A percentile compares a stretch with the other conserved stretches of the same genome.
Evolutionary conservation across 805 yeast genomes (phyloP).

Genomic region (Kuraishia borneana): DNA sequence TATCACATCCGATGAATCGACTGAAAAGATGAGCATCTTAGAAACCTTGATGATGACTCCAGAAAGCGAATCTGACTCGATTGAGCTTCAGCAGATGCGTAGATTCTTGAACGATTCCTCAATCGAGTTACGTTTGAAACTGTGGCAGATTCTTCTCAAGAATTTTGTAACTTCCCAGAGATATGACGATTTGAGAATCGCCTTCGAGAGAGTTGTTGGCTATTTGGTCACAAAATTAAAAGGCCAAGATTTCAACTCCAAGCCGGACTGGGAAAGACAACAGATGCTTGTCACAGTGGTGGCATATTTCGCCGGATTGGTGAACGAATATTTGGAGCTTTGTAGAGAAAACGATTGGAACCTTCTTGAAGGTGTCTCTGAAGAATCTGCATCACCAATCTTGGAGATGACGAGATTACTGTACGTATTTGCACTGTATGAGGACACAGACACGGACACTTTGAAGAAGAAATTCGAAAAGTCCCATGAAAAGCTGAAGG

Average conservation of each 20-base stretch:
- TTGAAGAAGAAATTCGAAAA: too few species aligned
- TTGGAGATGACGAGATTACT: slow-evolving; percentile 26
- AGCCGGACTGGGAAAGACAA: slow-evolving; percentile 22
- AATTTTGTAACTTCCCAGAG: slow-evolving; percentile 28
- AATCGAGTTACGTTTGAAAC: slow-evolving; percentile 50
- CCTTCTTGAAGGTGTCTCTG: too few species aligned
- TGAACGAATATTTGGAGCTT: slow-evolving; percentile 22
- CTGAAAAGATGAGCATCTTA: slow-evolving; percentile 22
- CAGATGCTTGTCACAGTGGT: slow-evolving; percentile 35
- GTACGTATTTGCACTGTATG: slow-evolving; percentile 40
- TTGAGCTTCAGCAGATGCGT: slow-evolving; percentile 40
- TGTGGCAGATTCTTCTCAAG: slow-evolving; percentile 67
- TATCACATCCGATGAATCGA: slow-evolving; percentile 24
- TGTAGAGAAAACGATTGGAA: slow-evolving; percentile 24
- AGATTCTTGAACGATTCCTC: slow-evolving; percentile 54
- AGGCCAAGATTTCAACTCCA: slow-evolving; percentile 10
- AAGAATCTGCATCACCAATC: too few species aligned
- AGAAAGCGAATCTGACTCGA: slow-evolving; percentile 5
- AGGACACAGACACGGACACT: too few species aligned
- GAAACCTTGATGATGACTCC: slow-evolving; percentile 32
- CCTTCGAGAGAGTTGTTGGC: slow-evolving; percentile 40
- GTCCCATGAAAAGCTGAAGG: too few species aligned
- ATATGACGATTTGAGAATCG: slow-evolving; percentile 26
- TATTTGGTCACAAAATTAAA: slow-evolving; percentile 29
- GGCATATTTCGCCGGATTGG: slow-evolving; percentile 42